Evolutionary conservation across 2,329 filamentous ascomycete genomes (phyloP).

Genomic region (Daldinia sp.): DNA sequence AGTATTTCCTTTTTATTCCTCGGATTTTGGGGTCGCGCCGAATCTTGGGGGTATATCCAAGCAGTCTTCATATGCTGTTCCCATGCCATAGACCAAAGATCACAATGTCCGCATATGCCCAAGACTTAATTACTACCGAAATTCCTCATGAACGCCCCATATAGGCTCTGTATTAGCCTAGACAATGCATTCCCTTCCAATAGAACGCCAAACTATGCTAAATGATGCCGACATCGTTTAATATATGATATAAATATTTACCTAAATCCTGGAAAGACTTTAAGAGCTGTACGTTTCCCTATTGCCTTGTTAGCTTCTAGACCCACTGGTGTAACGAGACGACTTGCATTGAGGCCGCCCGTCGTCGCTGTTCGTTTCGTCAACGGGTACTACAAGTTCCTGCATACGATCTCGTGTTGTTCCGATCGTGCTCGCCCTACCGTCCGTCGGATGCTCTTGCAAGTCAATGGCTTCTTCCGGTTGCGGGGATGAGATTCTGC

Average conservation of each 20-base stretch:
- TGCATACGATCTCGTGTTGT: conserved; percentile 47
- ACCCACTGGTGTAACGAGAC: not conserved
- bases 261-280: conserved; percentile 57
- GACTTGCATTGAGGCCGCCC: conserved; percentile 50
- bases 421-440: conserved; percentile 22
- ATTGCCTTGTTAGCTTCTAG: conserved; percentile 38
- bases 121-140: conserved; percentile 6
- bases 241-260: conserved; percentile 29
- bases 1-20: conserved; percentile 17
- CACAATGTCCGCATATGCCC: conserved; percentile 27
- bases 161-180: conserved; percentile 21
- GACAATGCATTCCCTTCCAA: conserved; percentile 26
- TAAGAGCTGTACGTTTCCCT: conserved; percentile 60
- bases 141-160: conserved; percentile 24
- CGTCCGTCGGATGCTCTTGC: conserved; percentile 38
- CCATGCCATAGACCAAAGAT: conserved; percentile 29
- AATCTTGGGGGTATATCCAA: conserved; percentile 41
- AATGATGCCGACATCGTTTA: conserved; percentile 21
- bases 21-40: conserved; percentile 14
- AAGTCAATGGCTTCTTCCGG: conserved; percentile 42
- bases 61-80: conserved; percentile 40
- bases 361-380: conserved; percentile 51
- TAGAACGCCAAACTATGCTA: conserved; percentile 44
- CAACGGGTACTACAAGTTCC: conserved; percentile 47
- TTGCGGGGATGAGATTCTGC: conserved; percentile 36